A percentile compares a stretch with the other conserved stretches of the same genome.
Evolutionary conservation across 768 basidiomycete species (phyloP).

Genomic region (Hygrocybe punicea): DNA sequence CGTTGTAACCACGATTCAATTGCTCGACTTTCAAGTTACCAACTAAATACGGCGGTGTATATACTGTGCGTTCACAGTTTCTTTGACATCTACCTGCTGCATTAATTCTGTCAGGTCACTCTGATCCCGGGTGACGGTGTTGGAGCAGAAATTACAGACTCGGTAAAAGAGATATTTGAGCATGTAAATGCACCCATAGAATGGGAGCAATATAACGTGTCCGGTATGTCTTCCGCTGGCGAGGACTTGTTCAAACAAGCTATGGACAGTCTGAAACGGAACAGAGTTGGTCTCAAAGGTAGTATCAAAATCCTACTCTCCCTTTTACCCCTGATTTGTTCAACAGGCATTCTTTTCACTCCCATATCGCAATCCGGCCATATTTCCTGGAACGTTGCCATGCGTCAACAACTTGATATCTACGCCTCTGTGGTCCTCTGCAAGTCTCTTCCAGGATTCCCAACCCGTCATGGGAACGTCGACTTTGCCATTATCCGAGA

Average conservation of each 20-base stretch:
- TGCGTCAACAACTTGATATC: conserved; percentile 99
- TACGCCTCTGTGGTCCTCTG: conserved; percentile 98
- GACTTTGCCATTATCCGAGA: conserved; percentile 99
- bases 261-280: conserved; percentile 96
- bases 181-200: conserved; percentile 97
- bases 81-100: conserved; percentile 5
- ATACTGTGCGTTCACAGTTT: conserved; percentile 58
- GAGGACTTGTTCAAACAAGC: conserved; percentile 96
- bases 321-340: conserved; percentile 3
- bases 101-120: conserved; percentile 65
- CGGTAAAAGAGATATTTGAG: conserved; percentile 98
- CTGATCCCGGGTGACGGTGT: conserved; percentile 98
- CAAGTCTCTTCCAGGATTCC: conserved; percentile 95
- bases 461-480: conserved; percentile 93
- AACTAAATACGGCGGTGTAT: conserved; percentile 90
- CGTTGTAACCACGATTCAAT: background rate
- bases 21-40: conserved; percentile 49
- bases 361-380: conserved; percentile 95
- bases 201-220: conserved; percentile 98
- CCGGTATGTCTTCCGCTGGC: conserved; percentile 90
- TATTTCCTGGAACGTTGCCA: conserved; percentile 99
- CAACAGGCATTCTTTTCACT: conserved; percentile 88
- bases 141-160: conserved; percentile 94
- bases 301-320: conserved; percentile 4
- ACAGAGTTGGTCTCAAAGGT: conserved; percentile 98